Evolutionary conservation across 108 stramenopile genomes (phyloP).

Genomic region (Aurantiochytrium sp.): DNA sequence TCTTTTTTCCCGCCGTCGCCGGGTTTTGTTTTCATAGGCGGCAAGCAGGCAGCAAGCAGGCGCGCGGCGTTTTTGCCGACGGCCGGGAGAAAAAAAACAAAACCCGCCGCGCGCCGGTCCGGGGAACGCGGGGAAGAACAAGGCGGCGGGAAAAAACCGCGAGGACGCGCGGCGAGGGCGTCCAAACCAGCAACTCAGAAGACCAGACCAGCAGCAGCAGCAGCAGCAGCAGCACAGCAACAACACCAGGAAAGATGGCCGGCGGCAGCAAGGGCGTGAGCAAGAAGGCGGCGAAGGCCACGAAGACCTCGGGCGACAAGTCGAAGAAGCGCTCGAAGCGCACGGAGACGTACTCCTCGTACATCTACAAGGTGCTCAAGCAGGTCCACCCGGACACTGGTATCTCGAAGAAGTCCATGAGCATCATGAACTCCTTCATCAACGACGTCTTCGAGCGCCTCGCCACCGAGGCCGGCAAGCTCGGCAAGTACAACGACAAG

Average conservation of each 20-base stretch:
- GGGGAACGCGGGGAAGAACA: neutral
- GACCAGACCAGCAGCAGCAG: too few species aligned
- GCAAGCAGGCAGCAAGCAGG: too few species aligned
- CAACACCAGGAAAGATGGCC: slow-evolving; percentile 40
- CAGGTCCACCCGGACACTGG: slow-evolving; percentile 69
- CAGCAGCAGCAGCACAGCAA: too few species aligned
- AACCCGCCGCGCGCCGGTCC: neutral
- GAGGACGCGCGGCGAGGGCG: neutral
- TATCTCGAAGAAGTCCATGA: slow-evolving; percentile 85
- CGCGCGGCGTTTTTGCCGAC: neutral
- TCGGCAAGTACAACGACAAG: slow-evolving; percentile 87
- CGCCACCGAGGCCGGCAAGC: slow-evolving; percentile 78
- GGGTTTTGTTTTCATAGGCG: too few species aligned
- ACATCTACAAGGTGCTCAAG: slow-evolving; percentile 88
- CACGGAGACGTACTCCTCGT: slow-evolving; percentile 73
- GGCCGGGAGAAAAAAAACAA: neutral
- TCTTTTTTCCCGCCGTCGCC: too few species aligned
- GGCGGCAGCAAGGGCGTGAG: slow-evolving; percentile 37
- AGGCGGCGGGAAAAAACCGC: neutral
- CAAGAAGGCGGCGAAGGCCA: slow-evolving; percentile 54
- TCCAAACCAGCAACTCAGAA: neutral
- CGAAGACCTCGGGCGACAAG: slow-evolving; percentile 48
- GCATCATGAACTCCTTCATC: slow-evolving; percentile 90
- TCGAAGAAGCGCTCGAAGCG: slow-evolving; percentile 66
- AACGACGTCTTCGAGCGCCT: slow-evolving; percentile 87